phyloP scores from a whole-genome alignment of 2,329 filamentous ascomycete species.

The Fusarium sp. region DNA sequence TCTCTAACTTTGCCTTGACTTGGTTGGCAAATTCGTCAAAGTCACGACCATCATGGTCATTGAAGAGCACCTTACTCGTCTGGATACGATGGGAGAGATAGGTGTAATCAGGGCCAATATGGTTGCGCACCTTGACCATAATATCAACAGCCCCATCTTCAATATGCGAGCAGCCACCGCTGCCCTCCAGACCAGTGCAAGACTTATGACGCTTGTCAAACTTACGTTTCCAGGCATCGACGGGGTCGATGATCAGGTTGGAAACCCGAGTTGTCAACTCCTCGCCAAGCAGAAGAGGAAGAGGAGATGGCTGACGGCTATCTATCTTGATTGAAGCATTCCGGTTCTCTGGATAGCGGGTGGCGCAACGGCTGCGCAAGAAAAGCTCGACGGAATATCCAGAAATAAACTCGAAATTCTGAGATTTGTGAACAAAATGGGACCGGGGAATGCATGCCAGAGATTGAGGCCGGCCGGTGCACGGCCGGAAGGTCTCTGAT shows the following conservation, averaged over 20 bases:
- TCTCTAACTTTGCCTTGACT: conserved; percentile 55
- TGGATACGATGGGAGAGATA: conserved; percentile 60
- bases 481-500: conserved; percentile 58
- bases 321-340: conserved; percentile 57
- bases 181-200: conserved; percentile 55
- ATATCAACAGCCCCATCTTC: conserved; percentile 62
- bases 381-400: conserved; percentile 64
- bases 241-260: conserved; percentile 57
- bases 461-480: conserved; percentile 59
- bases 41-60: conserved; percentile 57
- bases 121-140: conserved; percentile 62
- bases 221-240: conserved; percentile 58
- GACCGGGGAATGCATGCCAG: conserved; percentile 61
- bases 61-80: conserved; percentile 62
- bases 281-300: conserved; percentile 62
- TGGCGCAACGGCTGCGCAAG: conserved; percentile 59
- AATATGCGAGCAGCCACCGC: conserved; percentile 56
- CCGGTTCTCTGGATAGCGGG: conserved; percentile 55
- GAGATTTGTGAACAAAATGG: conserved; percentile 57
- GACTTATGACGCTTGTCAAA: conserved; percentile 57
- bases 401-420: conserved; percentile 53
- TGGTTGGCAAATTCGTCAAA: conserved; percentile 60
- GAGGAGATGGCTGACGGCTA: conserved; percentile 63
- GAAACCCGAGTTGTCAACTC: conserved; percentile 62
- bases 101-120: conserved; percentile 62